A percentile compares a stretch with the other conserved stretches of the same genome.
Evolutionary conservation across 768 basidiomycete genomes (phyloP).

Genomic region (Lepiota subincarnata): DNA sequence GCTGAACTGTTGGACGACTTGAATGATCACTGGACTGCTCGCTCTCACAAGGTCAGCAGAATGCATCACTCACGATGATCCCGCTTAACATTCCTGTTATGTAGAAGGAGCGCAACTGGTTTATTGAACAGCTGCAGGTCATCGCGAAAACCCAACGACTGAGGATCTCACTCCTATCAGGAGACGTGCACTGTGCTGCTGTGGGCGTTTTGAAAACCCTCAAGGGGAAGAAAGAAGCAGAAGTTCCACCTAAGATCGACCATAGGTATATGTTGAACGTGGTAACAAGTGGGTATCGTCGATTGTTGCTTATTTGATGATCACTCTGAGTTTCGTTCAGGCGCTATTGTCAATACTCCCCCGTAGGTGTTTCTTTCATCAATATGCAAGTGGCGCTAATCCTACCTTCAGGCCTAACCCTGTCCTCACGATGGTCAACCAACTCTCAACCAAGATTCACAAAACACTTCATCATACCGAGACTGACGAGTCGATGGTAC

Average conservation of each 20-base stretch:
- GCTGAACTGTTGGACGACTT: constrained; percentile 94
- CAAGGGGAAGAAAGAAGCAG: constrained; percentile 41
- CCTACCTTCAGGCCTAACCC: constrained; percentile 52
- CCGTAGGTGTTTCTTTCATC: constrained; percentile 50
- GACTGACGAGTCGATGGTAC: constrained; percentile 88
- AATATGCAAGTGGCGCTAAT: background rate
- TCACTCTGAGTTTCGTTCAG: constrained; percentile 25
- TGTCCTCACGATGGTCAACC: constrained; percentile 78
- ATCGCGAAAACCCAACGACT: constrained; percentile 59
- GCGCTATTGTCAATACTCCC: constrained; percentile 92
- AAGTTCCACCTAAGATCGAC: constrained; percentile 54
- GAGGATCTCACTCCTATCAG: constrained; percentile 83
- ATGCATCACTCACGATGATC: background rate
- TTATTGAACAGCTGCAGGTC: constrained; percentile 75
- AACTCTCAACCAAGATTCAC: constrained; percentile 77
- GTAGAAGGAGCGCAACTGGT: constrained; percentile 87
- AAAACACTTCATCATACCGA: constrained; percentile 75
- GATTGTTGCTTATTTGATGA: background rate
- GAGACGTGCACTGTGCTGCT: constrained; percentile 92
- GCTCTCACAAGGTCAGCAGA: constrained; percentile 60
- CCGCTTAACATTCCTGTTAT: constrained; percentile 6
- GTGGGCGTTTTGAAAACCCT: constrained; percentile 76
- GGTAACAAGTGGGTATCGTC: constrained; percentile 57
- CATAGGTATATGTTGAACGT: constrained; percentile 90
- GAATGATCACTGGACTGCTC: constrained; percentile 92